Conservation (phyloP, 768 basidiomycete species). For the Mycena venus region DNA sequence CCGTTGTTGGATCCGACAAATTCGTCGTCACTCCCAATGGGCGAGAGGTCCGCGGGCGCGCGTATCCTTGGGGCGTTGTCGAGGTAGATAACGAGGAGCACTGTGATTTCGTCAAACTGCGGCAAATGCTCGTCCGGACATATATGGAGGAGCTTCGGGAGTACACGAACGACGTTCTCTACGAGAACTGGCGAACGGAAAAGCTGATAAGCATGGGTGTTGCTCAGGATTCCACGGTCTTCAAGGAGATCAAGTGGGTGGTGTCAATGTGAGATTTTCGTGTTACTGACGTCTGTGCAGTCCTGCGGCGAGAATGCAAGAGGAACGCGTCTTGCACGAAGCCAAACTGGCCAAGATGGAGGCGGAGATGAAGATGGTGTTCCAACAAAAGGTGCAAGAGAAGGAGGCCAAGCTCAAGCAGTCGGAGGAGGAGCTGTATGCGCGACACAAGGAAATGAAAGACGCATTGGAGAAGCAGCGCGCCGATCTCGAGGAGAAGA, state of each 20-base stretch:
- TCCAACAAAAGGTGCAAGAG: constrained; percentile 99
- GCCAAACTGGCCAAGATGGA: constrained; percentile 99
- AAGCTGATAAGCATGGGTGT: constrained; percentile 98
- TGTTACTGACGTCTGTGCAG: constrained; percentile 56
- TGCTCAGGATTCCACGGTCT: constrained; percentile 95
- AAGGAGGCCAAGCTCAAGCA: constrained; percentile 99
- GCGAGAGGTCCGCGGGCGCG: constrained; percentile 92
- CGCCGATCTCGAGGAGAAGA: constrained; percentile 96
- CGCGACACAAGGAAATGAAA: constrained; percentile 99
- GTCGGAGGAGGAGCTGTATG: constrained; percentile 98
- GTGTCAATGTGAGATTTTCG: constrained; percentile 4
- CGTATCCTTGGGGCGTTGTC: constrained; percentile 98
- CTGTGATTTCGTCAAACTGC: constrained; percentile 99
- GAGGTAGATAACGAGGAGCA: constrained; percentile 99
- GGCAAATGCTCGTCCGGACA: constrained; percentile 98
- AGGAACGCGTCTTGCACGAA: constrained; percentile 96
- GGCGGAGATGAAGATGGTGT: constrained; percentile 99
- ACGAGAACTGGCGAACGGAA: constrained; percentile 98
- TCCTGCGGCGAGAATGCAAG: constrained; percentile 95
- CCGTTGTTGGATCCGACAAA: constrained; percentile 94
- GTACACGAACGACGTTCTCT: constrained; percentile 95
- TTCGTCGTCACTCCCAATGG: constrained; percentile 88
- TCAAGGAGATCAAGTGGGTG: constrained; percentile 99
- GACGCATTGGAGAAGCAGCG: constrained; percentile 98
- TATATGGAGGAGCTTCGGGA: constrained; percentile 99